Base-by-base conservation (phyloP, 164 flowering plant species). In the Warburgia ugandensis region DNA sequence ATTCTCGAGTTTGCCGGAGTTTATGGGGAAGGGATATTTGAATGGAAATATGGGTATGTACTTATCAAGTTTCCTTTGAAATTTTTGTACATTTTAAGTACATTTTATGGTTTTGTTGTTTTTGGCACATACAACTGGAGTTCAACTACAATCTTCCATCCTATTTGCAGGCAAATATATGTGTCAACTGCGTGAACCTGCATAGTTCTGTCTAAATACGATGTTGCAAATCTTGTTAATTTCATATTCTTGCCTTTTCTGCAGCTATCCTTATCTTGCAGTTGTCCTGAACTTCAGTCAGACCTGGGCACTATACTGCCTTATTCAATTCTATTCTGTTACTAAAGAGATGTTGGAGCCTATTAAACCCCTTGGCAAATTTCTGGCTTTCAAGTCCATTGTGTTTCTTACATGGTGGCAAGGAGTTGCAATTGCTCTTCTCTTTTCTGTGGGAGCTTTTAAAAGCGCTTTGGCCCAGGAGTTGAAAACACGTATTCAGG, bases 361-460 rank as follows among this genome's bases (percentile, higher is more conserved):
- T 22, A 92, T 92, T 32, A 88, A 79, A 61, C 99, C 97, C 25
- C 66, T 92, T 65, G 95, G 97, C 29, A 92, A 92, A 74, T 92
- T 92, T 72, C 68, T 92, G 62, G 68, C 68, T 37, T 84, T 92
- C 77, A 92, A 92, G 77, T 88, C 97, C 47, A 92, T 92, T 58
- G 86, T 92, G 22, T 92, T 92, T 73, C 66, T 92, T 50, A 92
- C 99, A 52, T 92, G 99, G 99, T 92, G 99, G 99, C 99, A 92
- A 80, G 99, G 99, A 46, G 63, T 92, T 48, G 80, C 80, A 48
- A 76, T 92, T 68, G 99, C 95, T 32, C 77, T 92, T 69, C 91
- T 92, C 59, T 86, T 86, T 72, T 82, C 95, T 14, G 66, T 92
- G 52, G 99, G 99, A 61, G 79, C 81, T 40, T 78, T 92, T 48